Evolutionary conservation across 768 basidiomycete genomes (phyloP), one percentile per base, ranked within the genome.

Genomic region (Boletus edulis): DNA sequence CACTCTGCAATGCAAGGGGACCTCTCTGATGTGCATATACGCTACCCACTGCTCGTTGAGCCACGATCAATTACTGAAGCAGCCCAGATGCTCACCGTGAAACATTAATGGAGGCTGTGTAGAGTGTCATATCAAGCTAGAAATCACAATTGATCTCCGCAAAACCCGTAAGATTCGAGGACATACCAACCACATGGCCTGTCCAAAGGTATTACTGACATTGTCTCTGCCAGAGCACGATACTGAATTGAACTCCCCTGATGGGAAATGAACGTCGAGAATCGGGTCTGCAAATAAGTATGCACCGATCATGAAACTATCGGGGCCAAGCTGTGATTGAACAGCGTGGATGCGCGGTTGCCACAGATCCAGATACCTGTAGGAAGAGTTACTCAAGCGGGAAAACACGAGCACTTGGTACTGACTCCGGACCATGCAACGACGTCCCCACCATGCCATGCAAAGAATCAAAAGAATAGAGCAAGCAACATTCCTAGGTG

Each of bases 11-110:
- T 5, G 79, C 77, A 24, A 80, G 71, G 4, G 80, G 79, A 1
- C 78, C 80, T 9, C 81, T 80, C 70, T 81, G 80, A 55, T 82
- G 81, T n/a, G 79, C 72, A 49, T 80, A 81, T 45, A 83, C 48
- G 32, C 80, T 81, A 46, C 39, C 14, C 56, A 46, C 11, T 14
- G 20, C 5, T 22, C 7, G 40, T 55, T 40, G 43, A 41, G 27
- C 17, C 7, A 43, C 13, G 22, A 10, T 4, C n/a, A 20, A 2
- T 39, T 15, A 12, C 32, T 31, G 13, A 32, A 18, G 39, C 15
- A 27, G 11, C 12, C 9, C 32, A 40, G 13, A 18, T 6, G 13
- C 69, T 6, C 57, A 76, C 77, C 77, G 72, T 31, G 79, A 80
- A 38, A 81, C 67, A 52, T 82, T 81, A 39, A 81, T 63, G 10